Conservation (phyloP, 371 early-diverging fungal genomes). For the Umbelopsis sp. region DNA sequence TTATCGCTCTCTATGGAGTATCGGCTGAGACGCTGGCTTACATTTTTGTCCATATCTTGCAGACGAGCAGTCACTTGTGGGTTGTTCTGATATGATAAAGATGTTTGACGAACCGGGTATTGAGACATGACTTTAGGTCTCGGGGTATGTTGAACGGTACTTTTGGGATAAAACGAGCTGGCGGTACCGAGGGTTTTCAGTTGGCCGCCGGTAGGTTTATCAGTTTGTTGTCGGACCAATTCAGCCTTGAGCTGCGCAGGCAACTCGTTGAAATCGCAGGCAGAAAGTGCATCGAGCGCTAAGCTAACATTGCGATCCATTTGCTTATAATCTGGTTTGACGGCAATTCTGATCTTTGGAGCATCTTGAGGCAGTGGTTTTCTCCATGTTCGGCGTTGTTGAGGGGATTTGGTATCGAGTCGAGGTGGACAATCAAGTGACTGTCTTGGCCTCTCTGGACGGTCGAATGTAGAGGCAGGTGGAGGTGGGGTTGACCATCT, state of each 20-base stretch:
- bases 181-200: conserved; percentile 35
- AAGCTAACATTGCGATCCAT: conserved; percentile 8
- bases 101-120: conserved; percentile 9
- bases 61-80: neutral
- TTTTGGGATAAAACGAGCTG: conserved; percentile 37
- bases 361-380: conserved; percentile 1
- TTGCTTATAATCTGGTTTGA: neutral
- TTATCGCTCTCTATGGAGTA: conserved; percentile 6
- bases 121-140: neutral
- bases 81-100: conserved; percentile 5
- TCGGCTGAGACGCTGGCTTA: neutral
- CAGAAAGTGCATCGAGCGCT: neutral
- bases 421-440: conserved; percentile 15
- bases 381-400: conserved; percentile 4
- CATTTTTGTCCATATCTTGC: neutral
- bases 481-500: conserved; percentile 10
- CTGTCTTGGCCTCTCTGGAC: neutral
- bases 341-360: neutral
- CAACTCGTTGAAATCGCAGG: conserved; percentile 1
- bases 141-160: neutral
- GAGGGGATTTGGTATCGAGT: neutral
- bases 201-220: neutral
- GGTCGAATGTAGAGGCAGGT: neutral
- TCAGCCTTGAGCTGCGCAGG: neutral
- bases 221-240: neutral